A percentile compares a stretch with the other conserved stretches of the same genome.
Evolutionary conservation across 805 yeast species (phyloP).

Genomic region (Candida maesae): DNA sequence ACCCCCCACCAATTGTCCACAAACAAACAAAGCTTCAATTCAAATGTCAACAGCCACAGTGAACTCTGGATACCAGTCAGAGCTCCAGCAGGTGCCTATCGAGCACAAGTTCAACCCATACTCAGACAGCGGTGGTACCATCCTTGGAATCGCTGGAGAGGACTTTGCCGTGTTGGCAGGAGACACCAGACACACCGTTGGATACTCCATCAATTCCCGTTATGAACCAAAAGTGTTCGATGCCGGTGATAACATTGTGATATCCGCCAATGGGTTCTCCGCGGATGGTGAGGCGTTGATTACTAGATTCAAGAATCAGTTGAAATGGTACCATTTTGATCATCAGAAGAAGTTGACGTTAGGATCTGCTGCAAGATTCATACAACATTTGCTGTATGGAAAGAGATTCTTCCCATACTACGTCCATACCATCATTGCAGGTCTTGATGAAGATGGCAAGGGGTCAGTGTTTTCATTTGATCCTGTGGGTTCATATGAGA

Average conservation of each 20-base stretch:
- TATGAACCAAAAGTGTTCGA: constrained; percentile 86
- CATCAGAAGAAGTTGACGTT: constrained; percentile 70
- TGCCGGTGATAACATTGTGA: constrained; percentile 81
- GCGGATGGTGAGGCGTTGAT: constrained; percentile 91
- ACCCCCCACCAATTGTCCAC: no score
- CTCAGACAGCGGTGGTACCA: constrained; percentile 95
- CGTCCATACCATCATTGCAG: constrained; percentile 92
- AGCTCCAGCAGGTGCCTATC: constrained; percentile 56
- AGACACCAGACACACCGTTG: constrained; percentile 95
- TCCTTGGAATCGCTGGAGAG: constrained; percentile 95
- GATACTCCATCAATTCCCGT: constrained; percentile 90
- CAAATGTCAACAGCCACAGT: constrained; percentile 36
- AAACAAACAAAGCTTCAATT: not conserved
- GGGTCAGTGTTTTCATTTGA: constrained; percentile 96
- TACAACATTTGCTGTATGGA: constrained; percentile 86
- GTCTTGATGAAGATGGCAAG: constrained; percentile 79
- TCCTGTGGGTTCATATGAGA: constrained; percentile 96
- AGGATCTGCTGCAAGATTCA: constrained; percentile 79
- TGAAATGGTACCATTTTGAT: constrained; percentile 92
- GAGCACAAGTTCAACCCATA: constrained; percentile 93
- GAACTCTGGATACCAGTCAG: constrained; percentile 65
- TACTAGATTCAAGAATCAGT: constrained; percentile 56
- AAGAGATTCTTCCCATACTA: constrained; percentile 96
- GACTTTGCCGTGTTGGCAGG: constrained; percentile 97
- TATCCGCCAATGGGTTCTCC: constrained; percentile 94